Evolutionary conservation across 23 red algal species (phyloP), one percentile per base, ranked within the genome.

Genomic region (Gracilaria domingensis): DNA sequence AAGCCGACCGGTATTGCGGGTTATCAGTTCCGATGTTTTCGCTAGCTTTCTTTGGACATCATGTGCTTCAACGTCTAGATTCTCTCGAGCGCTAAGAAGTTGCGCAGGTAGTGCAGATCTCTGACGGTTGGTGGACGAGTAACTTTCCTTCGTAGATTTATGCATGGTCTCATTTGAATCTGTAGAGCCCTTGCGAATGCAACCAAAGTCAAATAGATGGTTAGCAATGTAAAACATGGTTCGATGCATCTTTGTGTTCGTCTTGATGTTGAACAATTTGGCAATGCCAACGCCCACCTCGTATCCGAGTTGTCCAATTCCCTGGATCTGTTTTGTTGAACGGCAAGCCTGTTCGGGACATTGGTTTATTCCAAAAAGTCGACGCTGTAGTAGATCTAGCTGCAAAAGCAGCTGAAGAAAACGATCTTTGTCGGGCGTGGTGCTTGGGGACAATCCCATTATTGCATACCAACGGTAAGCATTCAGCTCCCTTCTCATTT

Each of bases 81-180:
- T 45, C 42, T 45, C 70, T 7, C 70, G 23, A 28, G 70, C 70
- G 34, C 70, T 38, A 23, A 75, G 34, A 4, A 28, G 70, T 75
- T 75, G 70, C 24, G 70, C 24, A 4, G 70, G 8, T 6, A 75
- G 8, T 75, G 23, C 34, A 6, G n/a, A 4, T 4, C 23, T 6
- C 70, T 38, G 70, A 23, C 20, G 33, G 34, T 75, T 75, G 6
- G 70, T 28, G 21, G 70, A 75, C 12, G 24, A n/a, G 34, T 75
- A 75, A 7, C 24, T n/a, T 38, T 44, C 23, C 70, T 75, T 75
- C 40, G 70, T 75, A 44, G 70, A 38, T 18, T 75, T 75, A n/a
- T 75, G 70, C 23, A 75, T 9, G 9, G 70, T 75, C 70, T 75
- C 70, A 75, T 75, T 75, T 38, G 21, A 38, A 48, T 75, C 70